Base-by-base conservation (phyloP, 164 flowering plant genomes). In the Akebia trifoliata region DNA sequence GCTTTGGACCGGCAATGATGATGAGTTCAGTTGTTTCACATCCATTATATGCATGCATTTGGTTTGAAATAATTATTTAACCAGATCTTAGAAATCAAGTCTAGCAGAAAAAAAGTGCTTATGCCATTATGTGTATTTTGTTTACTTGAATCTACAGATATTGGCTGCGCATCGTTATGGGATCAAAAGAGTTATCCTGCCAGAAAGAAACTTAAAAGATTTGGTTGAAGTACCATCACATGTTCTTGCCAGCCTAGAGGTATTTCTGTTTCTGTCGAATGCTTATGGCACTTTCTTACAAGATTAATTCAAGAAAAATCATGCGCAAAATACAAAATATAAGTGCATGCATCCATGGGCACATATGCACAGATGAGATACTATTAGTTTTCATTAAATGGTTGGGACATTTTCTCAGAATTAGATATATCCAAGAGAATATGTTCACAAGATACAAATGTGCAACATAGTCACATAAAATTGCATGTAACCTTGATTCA, bases 121-220 rank as follows among this genome's bases (percentile, higher is more conserved):
- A n/a, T n/a, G n/a, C n/a, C n/a, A n/a, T n/a, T n/a, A n/a, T n/a
- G n/a, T n/a, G n/a, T n/a, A n/a, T 8, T 59, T 17, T 42, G 29
- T 25, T 49, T 25, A 0, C 31, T 48, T 39, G 40, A 56, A 60
- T 65, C 10, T 75, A 54, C 83, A 94, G 99, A 68, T 94, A 57
- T 72, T 94, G 67, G 99, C 99, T 1, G 99, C 99, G 6, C 99
- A 94, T 59, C 88, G 99, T 7, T 77, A 73, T 73, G 99, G 97
- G 29, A 83, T 94, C 53, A 94, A 86, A 75, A 81, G 99, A 73
- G 93, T 94, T 34, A 90, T 94, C 47, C 74, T 94, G 37, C 99
- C 99, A 8, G 90, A 88, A 76, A 88, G 94, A 65, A 94, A 94
- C 70, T 56, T 84, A 62, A 94, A 94, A 68, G 99, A 94, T 77